A percentile compares a stretch with the other conserved stretches of the same genome.
These are phyloP conservation scores for Alloteropsis angusta DNA, from an alignment of 202 grass and related monocot species.

Conservation along the genomic window DNA sequence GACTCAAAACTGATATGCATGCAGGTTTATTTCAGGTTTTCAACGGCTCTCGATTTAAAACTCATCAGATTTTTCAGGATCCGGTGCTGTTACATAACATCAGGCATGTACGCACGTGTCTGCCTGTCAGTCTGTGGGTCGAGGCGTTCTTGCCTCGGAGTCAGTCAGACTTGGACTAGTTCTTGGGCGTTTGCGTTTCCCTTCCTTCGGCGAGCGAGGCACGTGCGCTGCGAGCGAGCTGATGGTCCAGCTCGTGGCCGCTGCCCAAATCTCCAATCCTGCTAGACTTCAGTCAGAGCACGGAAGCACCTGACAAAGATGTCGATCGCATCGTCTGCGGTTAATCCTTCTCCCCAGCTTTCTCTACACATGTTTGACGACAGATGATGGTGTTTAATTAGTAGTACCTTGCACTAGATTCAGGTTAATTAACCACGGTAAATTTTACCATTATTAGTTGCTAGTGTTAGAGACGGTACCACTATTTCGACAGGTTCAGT, in stretches of 20 bases:
- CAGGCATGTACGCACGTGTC: not conserved
- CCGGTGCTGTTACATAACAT: not conserved
- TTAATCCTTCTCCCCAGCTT: not conserved
- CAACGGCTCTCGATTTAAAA: not conserved
- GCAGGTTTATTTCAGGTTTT: not conserved
- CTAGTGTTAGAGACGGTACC: not conserved
- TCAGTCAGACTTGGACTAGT: not conserved
- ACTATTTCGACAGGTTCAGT: not conserved
- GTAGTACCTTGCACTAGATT: not conserved
- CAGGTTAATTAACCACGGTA: too few species aligned
- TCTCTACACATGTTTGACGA: too few species aligned
- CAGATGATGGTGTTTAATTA: not conserved
- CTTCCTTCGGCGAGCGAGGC: too few species aligned
- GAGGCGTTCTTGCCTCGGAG: not conserved
- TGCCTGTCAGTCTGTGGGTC: conserved; percentile 5
- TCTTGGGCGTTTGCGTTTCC: too few species aligned
- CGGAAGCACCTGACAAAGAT: not conserved
- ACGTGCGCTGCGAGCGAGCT: not conserved
- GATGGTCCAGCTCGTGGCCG: not conserved
- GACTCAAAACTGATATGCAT: not conserved
- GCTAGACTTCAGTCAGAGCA: not conserved
- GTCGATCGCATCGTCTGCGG: not conserved
- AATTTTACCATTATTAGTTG: not conserved
- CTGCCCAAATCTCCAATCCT: not conserved
- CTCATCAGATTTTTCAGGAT: not conserved